A percentile compares a stretch with the other conserved stretches of the same genome.
These are phyloP conservation scores for Psilocybe cyanescens DNA, from an alignment of 768 basidiomycete species.

Conservation along the genomic window DNA sequence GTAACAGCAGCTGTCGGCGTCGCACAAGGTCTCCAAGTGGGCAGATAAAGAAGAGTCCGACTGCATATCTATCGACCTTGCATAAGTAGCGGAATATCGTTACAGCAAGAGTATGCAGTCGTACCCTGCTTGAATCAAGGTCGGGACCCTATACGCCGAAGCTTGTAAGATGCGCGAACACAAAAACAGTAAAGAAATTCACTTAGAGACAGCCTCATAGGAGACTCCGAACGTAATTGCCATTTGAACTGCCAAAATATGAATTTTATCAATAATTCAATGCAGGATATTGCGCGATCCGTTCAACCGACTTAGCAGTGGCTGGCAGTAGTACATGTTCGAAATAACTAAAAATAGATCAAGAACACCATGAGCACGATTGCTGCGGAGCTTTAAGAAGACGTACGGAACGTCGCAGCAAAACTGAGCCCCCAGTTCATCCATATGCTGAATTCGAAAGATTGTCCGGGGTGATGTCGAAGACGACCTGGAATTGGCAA, in stretches of 20 bases:
- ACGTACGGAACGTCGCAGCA: conserved; percentile 17
- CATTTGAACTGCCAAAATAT: conserved; percentile 38
- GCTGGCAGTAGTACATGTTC: conserved; percentile 83
- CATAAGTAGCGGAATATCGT: neutral
- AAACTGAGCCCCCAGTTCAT: conserved; percentile 17
- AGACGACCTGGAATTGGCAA: conserved; percentile 14
- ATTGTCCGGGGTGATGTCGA: conserved; percentile 4
- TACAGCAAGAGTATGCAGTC: neutral
- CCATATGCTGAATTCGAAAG: conserved; percentile 12
- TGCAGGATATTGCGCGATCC: neutral
- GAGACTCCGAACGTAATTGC: conserved; percentile 27
- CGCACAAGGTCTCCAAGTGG: conserved; percentile 85
- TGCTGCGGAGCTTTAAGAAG: neutral
- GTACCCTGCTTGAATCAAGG: conserved; percentile 69
- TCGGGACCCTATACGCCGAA: conserved; percentile 50
- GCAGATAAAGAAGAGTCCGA: conserved; percentile 71
- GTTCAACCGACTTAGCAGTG: conserved; percentile 62
- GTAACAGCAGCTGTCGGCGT: conserved; percentile 68
- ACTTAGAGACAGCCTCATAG: conserved; percentile 24
- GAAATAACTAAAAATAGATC: conserved; percentile 47
- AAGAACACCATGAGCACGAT: neutral
- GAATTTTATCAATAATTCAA: neutral
- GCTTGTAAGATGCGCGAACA: neutral
- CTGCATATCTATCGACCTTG: conserved; percentile 55
- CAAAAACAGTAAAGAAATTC: neutral